Percentiles rank a stretch among this genome's conserved stretches.
These are phyloP conservation scores for Colletotrichum karsti DNA, from an alignment of 2,329 filamentous ascomycete genomes.

Conservation along the genomic window DNA sequence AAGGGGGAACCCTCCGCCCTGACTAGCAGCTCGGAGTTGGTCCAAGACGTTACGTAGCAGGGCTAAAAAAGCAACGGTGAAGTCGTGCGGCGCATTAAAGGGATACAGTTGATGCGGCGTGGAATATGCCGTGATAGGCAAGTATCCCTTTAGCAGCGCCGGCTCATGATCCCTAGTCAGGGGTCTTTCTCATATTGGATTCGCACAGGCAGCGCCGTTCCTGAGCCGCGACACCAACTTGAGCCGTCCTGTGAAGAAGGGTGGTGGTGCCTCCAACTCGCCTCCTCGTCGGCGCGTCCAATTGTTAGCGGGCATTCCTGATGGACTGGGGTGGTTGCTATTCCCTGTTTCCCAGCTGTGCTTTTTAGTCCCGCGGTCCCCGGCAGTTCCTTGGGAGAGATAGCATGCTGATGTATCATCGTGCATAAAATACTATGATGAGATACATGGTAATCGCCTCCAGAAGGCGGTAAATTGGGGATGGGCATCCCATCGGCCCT, in stretches of 20 bases:
- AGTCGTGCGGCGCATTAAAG: conserved; percentile 11
- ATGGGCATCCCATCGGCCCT: not conserved
- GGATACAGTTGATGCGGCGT: not conserved
- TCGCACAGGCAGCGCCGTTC: conserved; percentile 16
- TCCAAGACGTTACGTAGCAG: not conserved
- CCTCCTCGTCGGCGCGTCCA: conserved; percentile 9
- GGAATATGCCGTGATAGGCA: not conserved
- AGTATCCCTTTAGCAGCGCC: conserved; percentile 7
- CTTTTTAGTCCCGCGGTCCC: not conserved
- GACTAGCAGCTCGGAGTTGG: not conserved
- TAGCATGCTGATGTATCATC: not conserved
- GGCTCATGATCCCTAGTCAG: conserved; percentile 19
- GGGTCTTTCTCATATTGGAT: conserved; percentile 3
- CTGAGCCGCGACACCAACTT: conserved; percentile 21
- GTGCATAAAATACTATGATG: not conserved
- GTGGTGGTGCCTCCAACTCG: not conserved
- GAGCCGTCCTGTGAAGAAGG: not conserved
- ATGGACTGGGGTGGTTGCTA: not conserved
- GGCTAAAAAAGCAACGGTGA: conserved; percentile 9
- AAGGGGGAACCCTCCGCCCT: not conserved
- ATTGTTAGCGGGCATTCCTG: conserved; percentile 3
- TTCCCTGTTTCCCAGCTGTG: conserved; percentile 2
- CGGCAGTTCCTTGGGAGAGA: conserved; percentile 1
- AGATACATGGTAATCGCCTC: conserved; percentile 7
- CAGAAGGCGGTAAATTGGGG: not conserved